Percentiles rank a stretch among this genome's conserved stretches.
These are phyloP conservation scores for Ajuga reptans DNA, from an alignment of 305 asterid genomes.

Conservation along the genomic window DNA sequence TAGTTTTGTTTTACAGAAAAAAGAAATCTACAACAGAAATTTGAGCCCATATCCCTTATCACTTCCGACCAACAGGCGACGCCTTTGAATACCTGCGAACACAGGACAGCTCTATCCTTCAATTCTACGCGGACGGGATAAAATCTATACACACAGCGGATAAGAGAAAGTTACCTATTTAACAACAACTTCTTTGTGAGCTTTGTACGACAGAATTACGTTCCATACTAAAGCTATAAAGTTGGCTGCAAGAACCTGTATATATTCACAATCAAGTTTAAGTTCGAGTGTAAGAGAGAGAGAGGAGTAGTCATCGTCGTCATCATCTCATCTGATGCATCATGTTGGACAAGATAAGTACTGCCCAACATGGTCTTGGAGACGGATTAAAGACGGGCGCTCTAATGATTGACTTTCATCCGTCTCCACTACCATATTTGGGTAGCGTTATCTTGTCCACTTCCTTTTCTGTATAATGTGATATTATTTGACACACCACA, in stretches of 20 bases:
- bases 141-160: not conserved
- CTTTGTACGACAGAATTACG: conserved; percentile 72
- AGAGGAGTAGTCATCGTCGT: too few relatives aligned
- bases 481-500: too few relatives aligned
- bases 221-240: conserved; percentile 68
- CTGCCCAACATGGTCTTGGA: too few relatives aligned
- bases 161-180: conserved; percentile 35
- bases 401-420: too few relatives aligned
- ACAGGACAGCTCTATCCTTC: not conserved
- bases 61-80: not conserved
- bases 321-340: not conserved
- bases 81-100: conserved; percentile 13
- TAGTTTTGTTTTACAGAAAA: too few relatives aligned
- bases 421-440: too few relatives aligned
- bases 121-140: not conserved
- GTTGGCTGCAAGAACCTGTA: conserved; percentile 86
- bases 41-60: not conserved
- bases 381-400: too few relatives aligned
- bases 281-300: too few relatives aligned
- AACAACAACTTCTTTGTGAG: conserved; percentile 61
- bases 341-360: too few relatives aligned
- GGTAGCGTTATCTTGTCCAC: too few relatives aligned
- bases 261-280: not conserved
- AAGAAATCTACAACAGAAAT: too few relatives aligned
- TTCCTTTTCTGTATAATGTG: too few relatives aligned